Percentiles rank a stretch among this genome's conserved stretches.
Conservation (phyloP, 2,329 filamentous ascomycete genomes). For the Aspergillus floridensis region DNA sequence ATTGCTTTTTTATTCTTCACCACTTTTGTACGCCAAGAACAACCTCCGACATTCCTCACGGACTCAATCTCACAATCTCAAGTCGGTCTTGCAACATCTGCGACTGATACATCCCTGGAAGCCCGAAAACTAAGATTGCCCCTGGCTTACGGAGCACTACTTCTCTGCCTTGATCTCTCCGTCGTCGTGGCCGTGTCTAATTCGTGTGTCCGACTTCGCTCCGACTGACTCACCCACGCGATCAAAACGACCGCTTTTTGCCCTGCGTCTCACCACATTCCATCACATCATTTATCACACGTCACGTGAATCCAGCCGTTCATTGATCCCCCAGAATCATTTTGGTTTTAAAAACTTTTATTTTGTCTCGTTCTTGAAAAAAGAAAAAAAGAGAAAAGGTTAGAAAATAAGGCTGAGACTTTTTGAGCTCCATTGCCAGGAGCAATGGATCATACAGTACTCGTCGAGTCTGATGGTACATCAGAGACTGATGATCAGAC, state of each 20-base stretch:
- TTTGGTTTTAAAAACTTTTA: background rate
- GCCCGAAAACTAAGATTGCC: background rate
- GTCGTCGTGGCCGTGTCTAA: background rate
- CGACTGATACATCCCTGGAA: background rate
- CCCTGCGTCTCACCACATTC: background rate
- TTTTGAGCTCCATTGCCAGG: conserved; percentile 13
- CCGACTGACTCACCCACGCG: background rate
- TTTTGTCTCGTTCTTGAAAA: no score
- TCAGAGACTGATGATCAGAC: conserved; percentile 38
- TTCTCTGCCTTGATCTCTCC: background rate
- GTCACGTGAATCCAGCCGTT: conserved; percentile 11
- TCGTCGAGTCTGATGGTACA: conserved; percentile 31
- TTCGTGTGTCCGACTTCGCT: background rate
- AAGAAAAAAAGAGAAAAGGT: background rate
- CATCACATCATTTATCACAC: conserved; percentile 1
- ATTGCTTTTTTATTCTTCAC: background rate
- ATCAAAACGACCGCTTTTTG: background rate
- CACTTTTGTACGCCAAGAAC: background rate
- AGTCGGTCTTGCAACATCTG: background rate
- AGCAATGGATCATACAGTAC: conserved; percentile 33
- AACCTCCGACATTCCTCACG: background rate
- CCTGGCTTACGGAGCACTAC: background rate
- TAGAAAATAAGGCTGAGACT: conserved; percentile 22
- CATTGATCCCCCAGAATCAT: conserved; percentile 2
- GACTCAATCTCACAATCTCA: background rate